phyloP scores from a whole-genome alignment of 148 eudicot genomes.

The Bassia scoparia region DNA sequence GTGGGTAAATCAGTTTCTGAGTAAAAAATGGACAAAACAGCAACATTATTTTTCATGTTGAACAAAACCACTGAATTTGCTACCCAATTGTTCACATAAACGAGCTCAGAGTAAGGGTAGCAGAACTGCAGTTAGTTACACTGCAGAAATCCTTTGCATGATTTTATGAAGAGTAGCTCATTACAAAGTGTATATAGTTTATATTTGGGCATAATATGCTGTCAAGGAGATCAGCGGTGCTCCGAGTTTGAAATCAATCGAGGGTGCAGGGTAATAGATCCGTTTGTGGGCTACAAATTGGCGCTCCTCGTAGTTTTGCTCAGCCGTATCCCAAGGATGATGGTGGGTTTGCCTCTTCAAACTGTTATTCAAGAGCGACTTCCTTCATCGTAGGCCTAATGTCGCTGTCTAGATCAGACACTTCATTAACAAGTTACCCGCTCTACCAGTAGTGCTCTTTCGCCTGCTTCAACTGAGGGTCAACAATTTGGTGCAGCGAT shows the following conservation, averaged over 20 bases:
- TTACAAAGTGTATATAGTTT: neutral
- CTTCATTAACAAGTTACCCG: conserved; percentile 10
- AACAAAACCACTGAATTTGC: no score
- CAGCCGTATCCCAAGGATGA: neutral
- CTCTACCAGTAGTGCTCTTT: conserved; percentile 11
- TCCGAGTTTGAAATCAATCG: neutral
- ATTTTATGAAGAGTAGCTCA: no score
- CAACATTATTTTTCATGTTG: no score
- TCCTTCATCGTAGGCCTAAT: conserved; percentile 29
- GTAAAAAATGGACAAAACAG: no score
- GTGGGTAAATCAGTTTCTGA: no score
- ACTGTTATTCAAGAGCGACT: conserved; percentile 13
- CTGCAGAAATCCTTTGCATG: no score
- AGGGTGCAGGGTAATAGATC: conserved; percentile 9
- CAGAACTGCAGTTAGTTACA: no score
- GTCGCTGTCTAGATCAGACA: conserved; percentile 18
- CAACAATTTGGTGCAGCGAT: conserved; percentile 11
- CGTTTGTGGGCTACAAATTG: neutral
- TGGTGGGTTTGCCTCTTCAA: conserved; percentile 17
- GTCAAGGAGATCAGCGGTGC: neutral
- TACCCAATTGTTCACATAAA: no score
- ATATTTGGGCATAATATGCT: neutral
- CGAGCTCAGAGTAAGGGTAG: no score
- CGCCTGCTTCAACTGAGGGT: conserved; percentile 21
- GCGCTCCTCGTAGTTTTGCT: neutral